Conservation (phyloP, 177 flowering plant genomes). For the Vitis hybrid region DNA sequence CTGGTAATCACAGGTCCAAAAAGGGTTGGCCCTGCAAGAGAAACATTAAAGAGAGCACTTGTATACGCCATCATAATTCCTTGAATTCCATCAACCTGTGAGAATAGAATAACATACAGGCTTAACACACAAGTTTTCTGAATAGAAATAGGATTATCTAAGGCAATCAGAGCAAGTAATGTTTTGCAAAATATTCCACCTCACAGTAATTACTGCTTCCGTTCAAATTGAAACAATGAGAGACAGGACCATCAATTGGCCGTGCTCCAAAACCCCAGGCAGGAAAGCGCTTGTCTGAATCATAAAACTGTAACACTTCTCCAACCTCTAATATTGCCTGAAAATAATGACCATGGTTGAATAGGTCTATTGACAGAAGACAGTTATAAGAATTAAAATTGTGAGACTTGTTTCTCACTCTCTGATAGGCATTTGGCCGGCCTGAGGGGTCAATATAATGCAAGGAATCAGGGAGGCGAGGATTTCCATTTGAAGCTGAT, state of each 20-base stretch:
- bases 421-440: conserved; percentile 84
- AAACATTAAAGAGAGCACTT: conserved; percentile 81
- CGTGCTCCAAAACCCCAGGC: conserved; percentile 99
- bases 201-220: conserved; percentile 78
- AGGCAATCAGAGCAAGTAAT: neutral
- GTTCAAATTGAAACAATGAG: conserved; percentile 93
- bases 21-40: conserved; percentile 92
- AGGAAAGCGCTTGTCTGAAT: conserved; percentile 78
- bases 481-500: conserved; percentile 98
- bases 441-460: conserved; percentile 94
- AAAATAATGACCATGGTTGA: conserved; percentile 5
- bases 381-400: neutral
- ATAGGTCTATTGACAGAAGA: neutral
- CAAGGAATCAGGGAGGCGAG: conserved; percentile 91
- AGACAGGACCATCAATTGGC: conserved; percentile 94
- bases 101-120: conserved; percentile 5
- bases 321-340: conserved; percentile 87
- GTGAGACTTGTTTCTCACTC: conserved; percentile 45
- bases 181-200: conserved; percentile 36
- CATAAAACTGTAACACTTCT: conserved; percentile 86
- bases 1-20: conserved; percentile 79
- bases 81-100: conserved; percentile 83
- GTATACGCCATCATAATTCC: conserved; percentile 83
- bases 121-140: neutral
- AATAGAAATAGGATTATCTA: neutral